Conservation (phyloP, 2,329 filamentous ascomycete species). For the Xylariaceae sp. region DNA sequence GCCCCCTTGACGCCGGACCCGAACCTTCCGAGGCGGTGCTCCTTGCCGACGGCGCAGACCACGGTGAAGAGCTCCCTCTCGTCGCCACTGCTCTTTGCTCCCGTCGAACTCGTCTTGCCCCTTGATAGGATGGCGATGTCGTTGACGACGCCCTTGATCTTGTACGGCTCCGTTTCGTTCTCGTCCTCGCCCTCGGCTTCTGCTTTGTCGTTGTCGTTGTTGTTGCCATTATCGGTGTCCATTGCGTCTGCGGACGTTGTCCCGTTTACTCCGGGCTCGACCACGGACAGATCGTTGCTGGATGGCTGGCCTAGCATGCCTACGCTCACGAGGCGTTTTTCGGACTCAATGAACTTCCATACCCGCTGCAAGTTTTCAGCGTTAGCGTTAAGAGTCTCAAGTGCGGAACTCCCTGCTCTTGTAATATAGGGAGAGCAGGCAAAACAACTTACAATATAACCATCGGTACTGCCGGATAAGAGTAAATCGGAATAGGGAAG, state of each 20-base stretch:
- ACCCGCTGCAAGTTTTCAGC: slow-evolving; percentile 50
- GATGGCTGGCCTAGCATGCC: slow-evolving; percentile 57
- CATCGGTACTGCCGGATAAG: slow-evolving; percentile 91
- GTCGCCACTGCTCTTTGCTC: slow-evolving; percentile 23
- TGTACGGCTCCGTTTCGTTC: slow-evolving; percentile 18
- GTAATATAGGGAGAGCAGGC: too few relatives aligned
- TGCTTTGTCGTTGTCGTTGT: slow-evolving; percentile 12
- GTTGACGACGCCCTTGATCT: slow-evolving; percentile 74
- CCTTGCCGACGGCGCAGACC: slow-evolving; percentile 79
- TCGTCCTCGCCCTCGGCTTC: slow-evolving; percentile 4
- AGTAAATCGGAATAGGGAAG: slow-evolving; percentile 89
- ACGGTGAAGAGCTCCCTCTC: slow-evolving; percentile 75
- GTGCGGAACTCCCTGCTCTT: too few relatives aligned
- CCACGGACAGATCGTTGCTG: slow-evolving; percentile 4
- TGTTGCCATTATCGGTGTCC: slow-evolving; percentile 24
- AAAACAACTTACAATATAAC: slow-evolving; percentile 50
- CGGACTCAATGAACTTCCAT: slow-evolving; percentile 82
- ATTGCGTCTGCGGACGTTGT: slow-evolving; percentile 16
- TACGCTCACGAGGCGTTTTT: slow-evolving; percentile 66
- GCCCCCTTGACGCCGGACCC: slow-evolving; percentile 52
- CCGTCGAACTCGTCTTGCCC: slow-evolving; percentile 55
- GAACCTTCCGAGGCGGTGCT: slow-evolving; percentile 83
- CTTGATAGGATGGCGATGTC: slow-evolving; percentile 83
- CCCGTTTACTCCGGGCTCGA: slow-evolving; percentile 22
- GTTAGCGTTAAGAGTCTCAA: too few relatives aligned